A percentile compares a stretch with the other conserved stretches of the same genome.
These are phyloP conservation scores for Lunularia cruciata DNA, from an alignment of 225 moss, liverwort and hornwort genomes.

Conservation along the genomic window DNA sequence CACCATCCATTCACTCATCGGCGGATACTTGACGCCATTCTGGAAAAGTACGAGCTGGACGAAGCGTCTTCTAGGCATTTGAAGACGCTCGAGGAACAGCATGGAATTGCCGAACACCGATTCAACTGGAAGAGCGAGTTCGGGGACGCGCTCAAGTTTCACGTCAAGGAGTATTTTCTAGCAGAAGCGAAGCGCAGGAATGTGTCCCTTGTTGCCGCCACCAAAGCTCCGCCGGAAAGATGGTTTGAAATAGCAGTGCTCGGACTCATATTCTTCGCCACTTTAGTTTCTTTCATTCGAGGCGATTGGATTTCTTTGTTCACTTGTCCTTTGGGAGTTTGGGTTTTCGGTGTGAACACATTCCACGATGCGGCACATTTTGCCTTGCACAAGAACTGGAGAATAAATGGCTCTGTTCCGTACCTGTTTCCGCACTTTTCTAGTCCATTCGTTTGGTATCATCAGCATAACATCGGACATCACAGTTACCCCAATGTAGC, in stretches of 20 bases:
- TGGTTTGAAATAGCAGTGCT: slow-evolving; percentile 41
- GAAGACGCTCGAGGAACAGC: slow-evolving; percentile 34
- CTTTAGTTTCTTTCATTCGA: slow-evolving; percentile 18
- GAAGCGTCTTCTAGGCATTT: slow-evolving; percentile 21
- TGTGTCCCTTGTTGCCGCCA: slow-evolving; percentile 30
- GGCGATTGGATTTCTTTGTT: slow-evolving; percentile 34
- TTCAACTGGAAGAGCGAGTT: slow-evolving; percentile 44
- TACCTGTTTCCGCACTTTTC: slow-evolving; percentile 40
- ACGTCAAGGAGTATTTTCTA: slow-evolving; percentile 36
- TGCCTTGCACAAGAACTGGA: slow-evolving; percentile 42
- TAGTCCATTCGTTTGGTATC: slow-evolving; percentile 43
- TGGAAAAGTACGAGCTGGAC: slow-evolving; percentile 40
- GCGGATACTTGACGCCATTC: slow-evolving; percentile 35
- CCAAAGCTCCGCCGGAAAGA: slow-evolving; percentile 36
- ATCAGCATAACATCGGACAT: slow-evolving; percentile 46
- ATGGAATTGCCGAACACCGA: slow-evolving; percentile 38
- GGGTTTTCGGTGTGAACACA: slow-evolving; percentile 37
- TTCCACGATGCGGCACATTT: slow-evolving; percentile 49
- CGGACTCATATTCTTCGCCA: slow-evolving; percentile 21
- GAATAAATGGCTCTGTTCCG: slow-evolving; percentile 35
- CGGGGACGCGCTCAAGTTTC: slow-evolving; percentile 34
- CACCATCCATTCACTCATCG: slow-evolving; percentile 47
- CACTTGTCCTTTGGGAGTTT: slow-evolving; percentile 21
- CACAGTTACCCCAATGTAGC: slow-evolving; percentile 44
- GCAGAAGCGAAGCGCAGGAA: slow-evolving; percentile 36